Percentiles rank a stretch among this genome's conserved stretches.
Evolutionary conservation across 768 basidiomycete genomes (phyloP).

Genomic region (Holtermanniella nyarrowii): DNA sequence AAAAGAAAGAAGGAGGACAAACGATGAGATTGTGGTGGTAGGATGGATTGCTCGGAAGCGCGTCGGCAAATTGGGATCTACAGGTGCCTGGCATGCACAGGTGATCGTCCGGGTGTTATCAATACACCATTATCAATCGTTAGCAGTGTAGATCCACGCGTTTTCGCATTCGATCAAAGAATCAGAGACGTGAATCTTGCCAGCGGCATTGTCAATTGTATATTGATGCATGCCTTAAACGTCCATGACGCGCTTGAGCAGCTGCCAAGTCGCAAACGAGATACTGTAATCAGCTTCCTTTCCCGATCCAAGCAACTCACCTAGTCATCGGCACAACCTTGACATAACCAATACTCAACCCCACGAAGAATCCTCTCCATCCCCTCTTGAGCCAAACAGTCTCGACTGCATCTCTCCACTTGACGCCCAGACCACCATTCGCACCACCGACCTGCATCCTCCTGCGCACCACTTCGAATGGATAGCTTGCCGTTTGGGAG

Average conservation of each 20-base stretch:
- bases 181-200: too few species aligned
- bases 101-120: too few species aligned
- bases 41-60: too few species aligned
- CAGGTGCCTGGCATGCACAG: too few species aligned
- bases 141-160: too few species aligned
- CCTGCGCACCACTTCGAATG: constrained; percentile 82
- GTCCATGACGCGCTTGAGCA: constrained; percentile 52
- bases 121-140: too few species aligned
- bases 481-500: constrained; percentile 84
- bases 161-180: too few species aligned
- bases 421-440: constrained; percentile 54
- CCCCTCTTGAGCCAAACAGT: constrained; percentile 60
- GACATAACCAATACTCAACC: constrained; percentile 79
- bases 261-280: constrained; percentile 83
- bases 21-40: too few species aligned
- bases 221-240: constrained; percentile 20
- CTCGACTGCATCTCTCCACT: constrained; percentile 66
- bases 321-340: constrained; percentile 90
- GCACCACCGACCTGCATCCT: constrained; percentile 93
- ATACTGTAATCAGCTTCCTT: constrained; percentile 47
- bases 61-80: too few species aligned
- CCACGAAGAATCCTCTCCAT: constrained; percentile 81
- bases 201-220: too few species aligned
- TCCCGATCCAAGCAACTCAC: constrained; percentile 18
- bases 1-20: too few species aligned